Conservation (phyloP, 805 yeast species). For the Candida ficus region DNA sequence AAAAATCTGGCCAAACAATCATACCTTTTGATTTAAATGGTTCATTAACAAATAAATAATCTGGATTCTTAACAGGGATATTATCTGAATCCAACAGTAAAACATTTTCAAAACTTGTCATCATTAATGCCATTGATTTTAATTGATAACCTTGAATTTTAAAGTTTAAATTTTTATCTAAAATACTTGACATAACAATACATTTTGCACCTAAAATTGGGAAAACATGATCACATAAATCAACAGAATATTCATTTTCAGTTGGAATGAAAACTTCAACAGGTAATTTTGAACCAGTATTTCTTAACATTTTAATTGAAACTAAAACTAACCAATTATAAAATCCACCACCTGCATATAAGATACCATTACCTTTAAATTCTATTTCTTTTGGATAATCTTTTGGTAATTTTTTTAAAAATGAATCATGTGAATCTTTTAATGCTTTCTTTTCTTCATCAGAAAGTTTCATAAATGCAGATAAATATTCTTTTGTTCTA, state of each 20-base stretch:
- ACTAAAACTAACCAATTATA: slow-evolving; percentile 60
- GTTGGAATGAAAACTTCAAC: slow-evolving; percentile 79
- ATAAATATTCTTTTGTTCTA: slow-evolving; percentile 20
- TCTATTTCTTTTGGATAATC: slow-evolving; percentile 33
- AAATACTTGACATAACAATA: slow-evolving; percentile 42
- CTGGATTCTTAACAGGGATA: slow-evolving; percentile 47
- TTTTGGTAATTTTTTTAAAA: slow-evolving; percentile 32
- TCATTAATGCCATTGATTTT: slow-evolving; percentile 66
- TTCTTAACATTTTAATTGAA: slow-evolving; percentile 50
- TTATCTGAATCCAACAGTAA: slow-evolving; percentile 76
- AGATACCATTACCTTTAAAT: slow-evolving; percentile 54
- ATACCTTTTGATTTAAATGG: slow-evolving; percentile 35
- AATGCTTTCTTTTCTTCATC: slow-evolving; percentile 14
- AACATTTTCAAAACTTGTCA: slow-evolving; percentile 75
- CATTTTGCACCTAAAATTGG: slow-evolving; percentile 68
- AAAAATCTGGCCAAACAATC: slow-evolving; percentile 64
- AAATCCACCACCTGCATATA: slow-evolving; percentile 71
- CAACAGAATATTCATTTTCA: slow-evolving; percentile 63
- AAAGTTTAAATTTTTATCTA: slow-evolving; percentile 34
- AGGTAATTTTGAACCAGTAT: slow-evolving; percentile 64
- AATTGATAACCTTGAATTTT: slow-evolving; percentile 55
- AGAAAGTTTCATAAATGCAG: slow-evolving; percentile 14
- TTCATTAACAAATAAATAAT: slow-evolving; percentile 34
- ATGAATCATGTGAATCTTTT: slow-evolving; percentile 17
- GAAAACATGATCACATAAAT: slow-evolving; percentile 58